Evolutionary conservation across 495 filamentous ascomycete species (phyloP).

Genomic region (Tricharina praecox): DNA sequence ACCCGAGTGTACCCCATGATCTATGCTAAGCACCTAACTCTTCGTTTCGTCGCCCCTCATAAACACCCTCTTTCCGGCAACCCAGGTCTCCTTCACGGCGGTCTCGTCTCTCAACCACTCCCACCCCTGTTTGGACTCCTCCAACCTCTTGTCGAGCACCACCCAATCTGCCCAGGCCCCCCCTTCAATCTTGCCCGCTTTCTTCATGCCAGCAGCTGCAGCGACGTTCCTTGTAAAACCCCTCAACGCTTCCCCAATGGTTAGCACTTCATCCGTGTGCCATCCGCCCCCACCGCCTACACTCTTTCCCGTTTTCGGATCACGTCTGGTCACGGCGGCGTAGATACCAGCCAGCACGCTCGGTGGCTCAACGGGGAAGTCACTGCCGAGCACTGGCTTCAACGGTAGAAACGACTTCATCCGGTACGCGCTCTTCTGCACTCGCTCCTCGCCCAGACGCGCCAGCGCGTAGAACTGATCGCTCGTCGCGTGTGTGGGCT

Average conservation of each 20-base stretch:
- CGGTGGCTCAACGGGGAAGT: slow-evolving; percentile 50
- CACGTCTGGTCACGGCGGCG: slow-evolving; percentile 40
- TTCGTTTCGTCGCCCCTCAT: background rate
- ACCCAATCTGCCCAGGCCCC: slow-evolving; percentile 48
- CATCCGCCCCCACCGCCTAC: slow-evolving; percentile 35
- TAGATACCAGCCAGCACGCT: slow-evolving; percentile 42
- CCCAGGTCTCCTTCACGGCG: slow-evolving; percentile 45
- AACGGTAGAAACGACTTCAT: slow-evolving; percentile 38
- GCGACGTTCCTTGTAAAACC: slow-evolving; percentile 40
- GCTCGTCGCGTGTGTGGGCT: slow-evolving; percentile 50
- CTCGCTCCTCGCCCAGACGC: slow-evolving; percentile 37
- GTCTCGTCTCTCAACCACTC: slow-evolving; percentile 34
- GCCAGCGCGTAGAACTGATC: slow-evolving; percentile 43
- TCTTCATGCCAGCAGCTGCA: slow-evolving; percentile 34
- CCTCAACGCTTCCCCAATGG: slow-evolving; percentile 35
- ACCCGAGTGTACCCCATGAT: too few relatives aligned
- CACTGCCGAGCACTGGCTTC: slow-evolving; percentile 36
- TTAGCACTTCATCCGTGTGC: slow-evolving; percentile 38
- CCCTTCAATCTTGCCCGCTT: slow-evolving; percentile 35
- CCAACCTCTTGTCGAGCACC: slow-evolving; percentile 36
- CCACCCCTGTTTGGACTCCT: slow-evolving; percentile 23
- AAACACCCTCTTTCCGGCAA: slow-evolving; percentile 35
- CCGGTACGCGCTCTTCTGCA: slow-evolving; percentile 36
- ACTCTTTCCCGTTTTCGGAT: slow-evolving; percentile 33
- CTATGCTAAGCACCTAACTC: too few relatives aligned